A percentile compares a stretch with the other conserved stretches of the same genome.
phyloP scores from a whole-genome alignment of 2,329 filamentous ascomycete species.

The Aspergillus costaricaensis region DNA sequence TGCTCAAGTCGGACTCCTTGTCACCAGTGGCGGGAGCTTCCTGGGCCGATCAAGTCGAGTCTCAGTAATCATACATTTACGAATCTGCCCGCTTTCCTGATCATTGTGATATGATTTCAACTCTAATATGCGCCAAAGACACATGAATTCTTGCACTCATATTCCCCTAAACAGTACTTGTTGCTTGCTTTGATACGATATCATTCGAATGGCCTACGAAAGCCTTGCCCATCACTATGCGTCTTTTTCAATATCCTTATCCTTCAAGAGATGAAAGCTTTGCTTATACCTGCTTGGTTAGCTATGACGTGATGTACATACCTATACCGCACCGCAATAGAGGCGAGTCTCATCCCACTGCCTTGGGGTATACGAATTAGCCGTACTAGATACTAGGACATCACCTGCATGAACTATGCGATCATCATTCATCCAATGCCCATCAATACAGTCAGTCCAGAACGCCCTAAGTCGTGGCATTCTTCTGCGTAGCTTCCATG shows the following conservation, averaged over 20 bases:
- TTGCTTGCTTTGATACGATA: not conserved
- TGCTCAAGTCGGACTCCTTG: constrained; percentile 28
- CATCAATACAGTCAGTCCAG: too few species aligned
- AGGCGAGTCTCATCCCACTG: not conserved
- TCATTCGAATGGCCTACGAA: not conserved
- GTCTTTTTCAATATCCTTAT: not conserved
- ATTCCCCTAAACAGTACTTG: constrained; percentile 2
- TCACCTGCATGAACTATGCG: not conserved
- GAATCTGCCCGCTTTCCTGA: not conserved
- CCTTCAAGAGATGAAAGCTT: not conserved
- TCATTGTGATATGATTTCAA: not conserved
- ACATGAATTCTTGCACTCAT: not conserved
- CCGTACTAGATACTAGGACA: too few species aligned
- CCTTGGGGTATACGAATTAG: too few species aligned
- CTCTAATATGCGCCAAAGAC: not conserved
- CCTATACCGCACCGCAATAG: not conserved
- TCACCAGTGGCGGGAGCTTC: constrained; percentile 33
- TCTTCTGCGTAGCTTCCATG: not conserved
- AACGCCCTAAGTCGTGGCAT: too few species aligned
- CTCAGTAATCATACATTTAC: constrained; percentile 15
- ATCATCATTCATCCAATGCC: not conserved
- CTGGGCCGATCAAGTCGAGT: constrained; percentile 39
- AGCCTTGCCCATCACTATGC: not conserved
- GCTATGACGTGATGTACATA: constrained; percentile 6
- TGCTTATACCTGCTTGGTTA: not conserved